Evolutionary conservation across 345 rosid genomes (phyloP).

Genomic region (Microthlaspi erraticum): DNA sequence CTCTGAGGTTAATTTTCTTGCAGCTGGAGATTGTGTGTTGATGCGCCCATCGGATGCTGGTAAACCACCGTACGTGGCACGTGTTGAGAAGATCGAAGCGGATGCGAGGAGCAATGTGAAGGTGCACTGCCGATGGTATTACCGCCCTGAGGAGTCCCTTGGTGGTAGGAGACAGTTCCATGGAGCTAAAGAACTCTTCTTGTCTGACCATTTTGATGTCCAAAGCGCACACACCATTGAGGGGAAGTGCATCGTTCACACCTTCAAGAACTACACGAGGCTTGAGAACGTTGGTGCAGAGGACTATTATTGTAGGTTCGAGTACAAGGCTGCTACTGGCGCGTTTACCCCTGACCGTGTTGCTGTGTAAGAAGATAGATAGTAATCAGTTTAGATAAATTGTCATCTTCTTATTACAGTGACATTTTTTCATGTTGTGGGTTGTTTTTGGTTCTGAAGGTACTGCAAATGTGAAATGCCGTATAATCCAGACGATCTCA

Average conservation of each 20-base stretch:
- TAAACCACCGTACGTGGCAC: conserved; percentile 85
- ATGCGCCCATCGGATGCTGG: conserved; percentile 84
- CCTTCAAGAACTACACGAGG: conserved; percentile 80
- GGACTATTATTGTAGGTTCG: conserved; percentile 82
- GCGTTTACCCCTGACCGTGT: conserved; percentile 84
- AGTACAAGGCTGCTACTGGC: conserved; percentile 83
- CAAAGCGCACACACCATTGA: conserved; percentile 88
- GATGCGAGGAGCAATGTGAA: conserved; percentile 77
- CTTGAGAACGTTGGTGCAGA: conserved; percentile 87
- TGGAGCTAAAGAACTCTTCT: conserved; percentile 81
- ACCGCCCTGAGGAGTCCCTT: conserved; percentile 86
- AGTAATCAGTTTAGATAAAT: background rate
- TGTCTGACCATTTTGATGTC: conserved; percentile 77
- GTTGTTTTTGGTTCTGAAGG: conserved; percentile 50
- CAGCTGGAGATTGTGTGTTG: conserved; percentile 81
- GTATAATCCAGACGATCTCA: conserved; percentile 82
- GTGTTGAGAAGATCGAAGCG: conserved; percentile 79
- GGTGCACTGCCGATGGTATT: conserved; percentile 82
- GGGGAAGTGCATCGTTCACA: conserved; percentile 81
- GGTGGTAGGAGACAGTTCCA: conserved; percentile 91
- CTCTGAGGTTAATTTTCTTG: conserved; percentile 34
- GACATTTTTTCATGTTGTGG: conserved; percentile 1
- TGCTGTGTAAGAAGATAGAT: conserved; percentile 68
- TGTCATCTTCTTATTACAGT: background rate
- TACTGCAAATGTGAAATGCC: conserved; percentile 95